phyloP scores from a whole-genome alignment of 148 eudicot species.

The Amaranthus palmeri region DNA sequence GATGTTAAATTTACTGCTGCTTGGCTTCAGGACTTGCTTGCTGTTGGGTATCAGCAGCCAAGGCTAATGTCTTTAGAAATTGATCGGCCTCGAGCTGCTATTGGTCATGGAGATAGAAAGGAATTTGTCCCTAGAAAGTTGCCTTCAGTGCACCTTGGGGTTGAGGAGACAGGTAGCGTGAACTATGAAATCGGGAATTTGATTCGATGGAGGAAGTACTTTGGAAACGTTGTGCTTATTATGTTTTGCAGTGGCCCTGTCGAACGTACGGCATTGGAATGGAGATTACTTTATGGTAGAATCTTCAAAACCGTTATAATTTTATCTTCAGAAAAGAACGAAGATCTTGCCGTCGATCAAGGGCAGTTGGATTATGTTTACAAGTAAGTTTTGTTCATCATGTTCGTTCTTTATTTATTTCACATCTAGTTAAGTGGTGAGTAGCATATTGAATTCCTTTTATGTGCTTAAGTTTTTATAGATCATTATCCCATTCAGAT shows the following conservation, averaged over 20 bases:
- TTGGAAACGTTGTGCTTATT: constrained; percentile 85
- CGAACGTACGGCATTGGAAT: constrained; percentile 94
- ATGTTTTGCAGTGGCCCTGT: constrained; percentile 89
- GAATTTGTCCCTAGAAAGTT: constrained; percentile 83
- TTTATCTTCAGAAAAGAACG: constrained; percentile 65
- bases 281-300: constrained; percentile 96
- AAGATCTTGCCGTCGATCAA: constrained; percentile 82
- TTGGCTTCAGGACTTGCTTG: constrained; percentile 92
- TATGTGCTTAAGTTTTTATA: too few species aligned
- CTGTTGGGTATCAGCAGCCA: constrained; percentile 91
- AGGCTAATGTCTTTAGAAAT: constrained; percentile 79
- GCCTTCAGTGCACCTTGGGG: constrained; percentile 92
- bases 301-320: constrained; percentile 90
- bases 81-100: constrained; percentile 61
- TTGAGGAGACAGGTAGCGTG: constrained; percentile 82
- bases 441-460: too few species aligned
- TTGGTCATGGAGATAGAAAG: constrained; percentile 93
- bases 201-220: constrained; percentile 85
- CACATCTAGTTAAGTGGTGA: too few species aligned
- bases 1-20: constrained; percentile 89
- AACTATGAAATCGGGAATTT: constrained; percentile 93
- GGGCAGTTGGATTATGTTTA: constrained; percentile 71
- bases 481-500: too few species aligned
- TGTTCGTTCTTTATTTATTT: not conserved
- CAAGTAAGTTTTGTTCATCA: constrained; percentile 53